Evolutionary conservation across 78 protist genomes (phyloP), one percentile per base, ranked within the genome.

Genomic region (Guillardia theta): DNA sequence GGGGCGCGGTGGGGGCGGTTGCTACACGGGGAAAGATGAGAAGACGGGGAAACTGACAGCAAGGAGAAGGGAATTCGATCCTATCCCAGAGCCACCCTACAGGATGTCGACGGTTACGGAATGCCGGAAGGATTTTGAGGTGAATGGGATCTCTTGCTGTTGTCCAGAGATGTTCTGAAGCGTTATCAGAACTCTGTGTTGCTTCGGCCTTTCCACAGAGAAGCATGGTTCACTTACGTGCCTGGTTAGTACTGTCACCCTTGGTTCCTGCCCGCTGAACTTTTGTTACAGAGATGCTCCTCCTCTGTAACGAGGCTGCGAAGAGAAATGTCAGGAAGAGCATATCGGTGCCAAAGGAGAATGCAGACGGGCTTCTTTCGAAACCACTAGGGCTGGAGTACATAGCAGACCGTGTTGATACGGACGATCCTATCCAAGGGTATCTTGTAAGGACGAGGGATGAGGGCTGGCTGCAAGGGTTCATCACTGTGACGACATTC

Each of bases 301-400:
- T 33, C 70, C 78, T 92, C 77, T 19, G 39, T 48, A 64, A 58
- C 62, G 94, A 92, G 46, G 94, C 94, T 0, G 88, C 90, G n/a
- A 19, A 22, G 30, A 24, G 90, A 4, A 22, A 24, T 33, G 90
- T 53, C 21, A 39, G 24, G n/a, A 12, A 70, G 4, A 12, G 36
- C 83, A 12, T 43, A 36, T 24, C 36, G 36, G 41, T 12, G 12
- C 9, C 15, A 2, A 39, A 44, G 30, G 22, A 33, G 30, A 18
- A 41, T 36, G 90, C 90, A 21, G 50, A 22, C 22, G 36, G n/a
- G 58, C 4, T 64, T n/a, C 50, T 30, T 24, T 24, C 94, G 0
- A 92, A 92, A 62, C 94, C 94, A 6, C 94, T 92, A 19, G 78
- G 53, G 44, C 94, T 92, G 88, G 94, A 92, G 83, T 92, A 92